Evolutionary conservation across 2,329 filamentous ascomycete genomes (phyloP), one percentile per base, ranked within the genome.

Genomic region (Colletotrichum sp.): DNA sequence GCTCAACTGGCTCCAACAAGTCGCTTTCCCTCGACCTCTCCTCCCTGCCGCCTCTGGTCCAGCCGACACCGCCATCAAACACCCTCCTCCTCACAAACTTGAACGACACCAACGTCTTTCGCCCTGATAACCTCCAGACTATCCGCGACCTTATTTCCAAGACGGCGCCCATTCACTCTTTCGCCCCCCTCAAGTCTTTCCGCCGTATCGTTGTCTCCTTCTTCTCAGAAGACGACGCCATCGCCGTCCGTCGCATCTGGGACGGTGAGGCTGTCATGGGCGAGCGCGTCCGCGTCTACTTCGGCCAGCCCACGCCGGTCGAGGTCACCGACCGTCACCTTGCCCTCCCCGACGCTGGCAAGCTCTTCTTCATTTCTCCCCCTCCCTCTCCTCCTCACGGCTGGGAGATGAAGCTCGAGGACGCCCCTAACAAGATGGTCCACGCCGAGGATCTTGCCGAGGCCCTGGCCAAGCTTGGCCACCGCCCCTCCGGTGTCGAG

Each of bases 71-170:
- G 71, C 93, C 94, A 8, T 94, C 93, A 79, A 97, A 97, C 87
- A 97, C 95, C 0, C 92, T 97, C 72, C 91, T 97, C 81, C 93
- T 97, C 82, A 97, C 95, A 80, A 95, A 95, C 86, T 91, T 97
- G 76, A 87, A 93, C 81, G 91, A 95, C 78, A 86, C 89, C 75
- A 92, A 94, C 81, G 92, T 95, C 86, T 97, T 96, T 89, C 88
- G 91, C 74, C 88, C 94, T 22, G 90, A 93, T 77, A 95, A 95
- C 85, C 89, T 96, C 75, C 91, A 94, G 80, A 92, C 90, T 76
- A 94, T 96, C 80, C 93, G 92, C 82, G 89, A 92, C 71, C 91
- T 95, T 75, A 93, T 97, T 83, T 87, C 91, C 81, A 84, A 90
- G 66, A 91, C 93, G n/a, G 93, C 94, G 4, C 89, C 92, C 67